phyloP scores from a whole-genome alignment of 257 asterid species.

The Buddleja alternifolia region DNA sequence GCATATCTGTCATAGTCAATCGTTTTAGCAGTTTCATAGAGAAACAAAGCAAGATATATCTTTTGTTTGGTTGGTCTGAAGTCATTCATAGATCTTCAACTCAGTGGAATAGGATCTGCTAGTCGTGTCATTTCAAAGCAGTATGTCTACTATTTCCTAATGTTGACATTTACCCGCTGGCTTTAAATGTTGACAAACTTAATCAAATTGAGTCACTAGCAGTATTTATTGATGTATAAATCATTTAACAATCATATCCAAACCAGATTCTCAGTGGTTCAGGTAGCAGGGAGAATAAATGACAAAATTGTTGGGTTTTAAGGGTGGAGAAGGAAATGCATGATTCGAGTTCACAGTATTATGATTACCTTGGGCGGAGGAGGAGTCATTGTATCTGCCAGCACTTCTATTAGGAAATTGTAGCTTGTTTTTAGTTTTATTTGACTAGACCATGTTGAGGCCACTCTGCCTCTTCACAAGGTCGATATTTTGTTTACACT shows the following conservation, averaged over 20 bases:
- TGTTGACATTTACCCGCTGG: background rate
- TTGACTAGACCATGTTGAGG: background rate
- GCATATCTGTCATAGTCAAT: background rate
- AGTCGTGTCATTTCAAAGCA: conserved; percentile 12
- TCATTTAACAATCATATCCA: too few species aligned
- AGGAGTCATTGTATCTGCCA: background rate
- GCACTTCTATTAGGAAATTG: background rate
- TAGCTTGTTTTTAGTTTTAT: too few species aligned
- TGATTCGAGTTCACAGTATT: too few species aligned
- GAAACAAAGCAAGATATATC: background rate
- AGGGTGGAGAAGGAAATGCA: background rate
- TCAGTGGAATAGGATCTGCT: conserved; percentile 4
- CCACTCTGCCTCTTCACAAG: background rate
- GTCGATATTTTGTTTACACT: too few species aligned
- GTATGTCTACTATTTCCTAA: background rate
- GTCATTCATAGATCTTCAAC: background rate
- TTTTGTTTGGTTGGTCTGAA: background rate
- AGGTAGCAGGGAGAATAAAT: background rate
- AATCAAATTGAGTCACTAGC: background rate
- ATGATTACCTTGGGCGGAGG: background rate
- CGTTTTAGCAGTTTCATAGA: background rate
- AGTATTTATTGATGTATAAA: background rate
- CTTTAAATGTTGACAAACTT: conserved; percentile 6
- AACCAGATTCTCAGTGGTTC: too few species aligned
- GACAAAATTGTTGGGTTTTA: background rate